Evolutionary conservation across 352 stramenopile species (phyloP), one percentile per base, ranked within the genome.

Genomic region (Phytophthora agathidicida): DNA sequence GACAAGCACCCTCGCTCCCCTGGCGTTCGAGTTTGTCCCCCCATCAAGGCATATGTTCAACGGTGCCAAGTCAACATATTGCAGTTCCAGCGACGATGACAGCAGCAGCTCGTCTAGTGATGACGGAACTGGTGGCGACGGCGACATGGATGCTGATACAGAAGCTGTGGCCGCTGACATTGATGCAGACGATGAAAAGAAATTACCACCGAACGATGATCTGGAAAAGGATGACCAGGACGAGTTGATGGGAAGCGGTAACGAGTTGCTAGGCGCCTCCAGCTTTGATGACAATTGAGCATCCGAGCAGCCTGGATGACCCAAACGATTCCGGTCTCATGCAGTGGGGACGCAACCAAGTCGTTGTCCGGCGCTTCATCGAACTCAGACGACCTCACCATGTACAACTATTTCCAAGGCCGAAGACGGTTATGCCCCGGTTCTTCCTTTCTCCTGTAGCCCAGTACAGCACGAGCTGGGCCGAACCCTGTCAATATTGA

Each of bases 1-100:
- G 33, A 42, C 48, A 14, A 73, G 46, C 33, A 46, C 51, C 4
- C 44, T 75, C 22, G 63, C 65, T 2, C 75, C 80, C 2, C 54
- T 87, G 16, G 59, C 65, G 45, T 90, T 82, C 44, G 78, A 91
- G 42, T 92, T 91, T 54, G 68, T 92, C 19, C 59, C 72, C 6
- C 85, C 85, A 9, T 80, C 74, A 37, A 83, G 85, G 23, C 77
- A 94, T 60, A 81, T 94, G 68, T 94, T 92, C 51, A 76, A 76
- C 24, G 85, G 85, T 2, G 67, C 85, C 31, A 83, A 86, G 53
- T 75, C 79, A 0, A 81, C 75, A 53, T 85, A 81, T 60, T 75
- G 62, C 23, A 86, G 74, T 48, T 88, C 77, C 3, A 85, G 76
- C 36, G 77, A 88, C 8, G 77, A 83, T 22, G 73, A 80, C 24